Percentiles rank a stretch among this genome's conserved stretches.
phyloP scores from a whole-genome alignment of 257 asterid genomes.

The Jasminum sambac region DNA sequence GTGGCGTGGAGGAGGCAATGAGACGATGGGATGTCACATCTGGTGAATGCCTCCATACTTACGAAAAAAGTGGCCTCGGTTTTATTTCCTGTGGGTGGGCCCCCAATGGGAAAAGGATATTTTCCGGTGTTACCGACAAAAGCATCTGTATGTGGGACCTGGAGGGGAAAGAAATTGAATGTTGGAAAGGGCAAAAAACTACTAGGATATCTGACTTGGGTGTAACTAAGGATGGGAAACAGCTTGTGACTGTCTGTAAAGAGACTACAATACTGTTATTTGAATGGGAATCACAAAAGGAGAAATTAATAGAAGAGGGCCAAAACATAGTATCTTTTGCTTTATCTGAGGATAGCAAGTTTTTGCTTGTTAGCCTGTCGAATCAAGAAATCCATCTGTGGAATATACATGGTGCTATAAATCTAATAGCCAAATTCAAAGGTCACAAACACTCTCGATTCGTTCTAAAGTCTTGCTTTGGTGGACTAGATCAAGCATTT shows the following conservation, averaged over 20 bases:
- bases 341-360: slow-evolving; percentile 68
- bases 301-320: slow-evolving; percentile 73
- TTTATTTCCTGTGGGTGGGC: slow-evolving; percentile 89
- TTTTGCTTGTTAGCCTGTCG: slow-evolving; percentile 67
- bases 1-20: slow-evolving; percentile 82
- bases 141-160: slow-evolving; percentile 85
- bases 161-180: slow-evolving; percentile 78
- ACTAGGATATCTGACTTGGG: slow-evolving; percentile 69
- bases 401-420: slow-evolving; percentile 61
- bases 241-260: slow-evolving; percentile 68
- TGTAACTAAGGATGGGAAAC: slow-evolving; percentile 60
- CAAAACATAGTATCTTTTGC: slow-evolving; percentile 69
- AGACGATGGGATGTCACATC: slow-evolving; percentile 76
- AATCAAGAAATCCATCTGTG: slow-evolving; percentile 90
- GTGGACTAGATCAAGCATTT: slow-evolving; percentile 80
- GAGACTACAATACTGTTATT: slow-evolving; percentile 54
- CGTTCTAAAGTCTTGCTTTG: slow-evolving; percentile 84
- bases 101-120: slow-evolving; percentile 64
- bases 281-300: slow-evolving; percentile 74
- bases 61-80: slow-evolving; percentile 71
- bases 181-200: slow-evolving; percentile 85
- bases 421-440: slow-evolving; percentile 64
- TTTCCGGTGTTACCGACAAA: slow-evolving; percentile 74
- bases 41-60: slow-evolving; percentile 72
- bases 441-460: slow-evolving; percentile 88